These are phyloP conservation scores for Hypericum perforatum DNA, from an alignment of 345 rosid genomes.

Conservation along the genomic window DNA sequence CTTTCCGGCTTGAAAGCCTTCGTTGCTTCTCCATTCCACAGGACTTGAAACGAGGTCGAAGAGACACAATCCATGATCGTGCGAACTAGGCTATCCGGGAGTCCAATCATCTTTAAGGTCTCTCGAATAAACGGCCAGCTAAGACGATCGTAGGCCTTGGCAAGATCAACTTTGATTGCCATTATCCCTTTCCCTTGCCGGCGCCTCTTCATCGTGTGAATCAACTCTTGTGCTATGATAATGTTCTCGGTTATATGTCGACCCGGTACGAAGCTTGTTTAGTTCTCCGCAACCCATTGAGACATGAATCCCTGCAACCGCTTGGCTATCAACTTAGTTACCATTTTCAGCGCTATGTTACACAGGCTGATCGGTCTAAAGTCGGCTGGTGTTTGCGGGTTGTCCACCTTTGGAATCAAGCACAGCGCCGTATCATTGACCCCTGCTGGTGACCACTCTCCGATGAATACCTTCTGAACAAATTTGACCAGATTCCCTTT, in stretches of 20 bases:
- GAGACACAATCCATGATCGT: background rate
- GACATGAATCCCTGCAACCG: background rate
- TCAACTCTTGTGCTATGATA: background rate
- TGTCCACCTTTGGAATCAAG: background rate
- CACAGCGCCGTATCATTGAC: background rate
- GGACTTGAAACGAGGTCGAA: background rate
- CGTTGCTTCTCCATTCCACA: background rate
- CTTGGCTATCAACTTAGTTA: background rate
- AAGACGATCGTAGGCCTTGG: constrained; percentile 11
- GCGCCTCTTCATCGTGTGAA: background rate
- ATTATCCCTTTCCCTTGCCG: background rate
- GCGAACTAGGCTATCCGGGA: background rate
- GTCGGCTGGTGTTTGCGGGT: background rate
- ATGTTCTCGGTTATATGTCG: background rate
- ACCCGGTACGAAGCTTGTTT: background rate
- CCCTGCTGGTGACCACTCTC: no score
- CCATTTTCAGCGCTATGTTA: background rate
- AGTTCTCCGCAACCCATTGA: no score
- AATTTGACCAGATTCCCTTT: background rate
- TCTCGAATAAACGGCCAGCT: background rate
- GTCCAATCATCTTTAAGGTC: background rate
- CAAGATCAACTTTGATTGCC: no score
- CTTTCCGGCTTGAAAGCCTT: background rate
- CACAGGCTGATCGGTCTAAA: background rate
- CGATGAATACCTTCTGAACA: background rate